Conservation (phyloP, 345 rosid genomes). For the Brassica nigra region DNA sequence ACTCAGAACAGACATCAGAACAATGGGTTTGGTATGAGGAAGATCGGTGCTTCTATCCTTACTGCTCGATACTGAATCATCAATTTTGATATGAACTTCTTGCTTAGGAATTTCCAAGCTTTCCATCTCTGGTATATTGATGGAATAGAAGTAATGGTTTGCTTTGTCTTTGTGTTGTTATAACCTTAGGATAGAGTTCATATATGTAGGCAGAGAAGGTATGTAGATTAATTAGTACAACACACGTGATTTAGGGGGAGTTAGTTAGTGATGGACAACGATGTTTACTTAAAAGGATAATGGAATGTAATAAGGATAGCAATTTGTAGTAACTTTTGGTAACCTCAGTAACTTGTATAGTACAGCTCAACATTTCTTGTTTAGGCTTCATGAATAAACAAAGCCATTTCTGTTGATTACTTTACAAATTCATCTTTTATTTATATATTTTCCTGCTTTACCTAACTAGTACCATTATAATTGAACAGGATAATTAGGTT, state of each 20-base stretch:
- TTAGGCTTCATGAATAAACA: background rate
- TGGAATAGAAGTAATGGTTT: background rate
- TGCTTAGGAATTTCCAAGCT: slow-evolving; percentile 15
- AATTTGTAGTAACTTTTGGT: slow-evolving; percentile 14
- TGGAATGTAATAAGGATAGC: slow-evolving; percentile 24
- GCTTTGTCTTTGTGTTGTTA: background rate
- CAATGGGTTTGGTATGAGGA: slow-evolving; percentile 18
- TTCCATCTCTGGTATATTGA: slow-evolving; percentile 15
- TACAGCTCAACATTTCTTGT: slow-evolving; percentile 16
- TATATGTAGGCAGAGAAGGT: slow-evolving; percentile 24
- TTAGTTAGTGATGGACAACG: slow-evolving; percentile 27
- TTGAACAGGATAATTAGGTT: slow-evolving; percentile 35
- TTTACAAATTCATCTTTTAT: slow-evolving; percentile 1
- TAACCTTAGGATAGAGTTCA: slow-evolving; percentile 11
- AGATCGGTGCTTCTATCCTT: slow-evolving; percentile 25
- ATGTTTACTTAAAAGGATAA: slow-evolving; percentile 24
- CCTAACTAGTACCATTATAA: slow-evolving; percentile 35
- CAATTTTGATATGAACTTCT: slow-evolving; percentile 30
- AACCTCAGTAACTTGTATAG: slow-evolving; percentile 22
- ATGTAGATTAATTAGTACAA: slow-evolving; percentile 22
- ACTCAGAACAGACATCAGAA: slow-evolving; percentile 32
- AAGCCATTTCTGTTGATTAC: background rate
- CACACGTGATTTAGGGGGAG: slow-evolving; percentile 32
- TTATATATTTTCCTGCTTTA: slow-evolving; percentile 13
- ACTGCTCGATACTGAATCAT: background rate